Percentiles rank a stretch among this genome's conserved stretches.
phyloP scores from a whole-genome alignment of 495 filamentous ascomycete species.

The Trichoderma asperelloides region DNA sequence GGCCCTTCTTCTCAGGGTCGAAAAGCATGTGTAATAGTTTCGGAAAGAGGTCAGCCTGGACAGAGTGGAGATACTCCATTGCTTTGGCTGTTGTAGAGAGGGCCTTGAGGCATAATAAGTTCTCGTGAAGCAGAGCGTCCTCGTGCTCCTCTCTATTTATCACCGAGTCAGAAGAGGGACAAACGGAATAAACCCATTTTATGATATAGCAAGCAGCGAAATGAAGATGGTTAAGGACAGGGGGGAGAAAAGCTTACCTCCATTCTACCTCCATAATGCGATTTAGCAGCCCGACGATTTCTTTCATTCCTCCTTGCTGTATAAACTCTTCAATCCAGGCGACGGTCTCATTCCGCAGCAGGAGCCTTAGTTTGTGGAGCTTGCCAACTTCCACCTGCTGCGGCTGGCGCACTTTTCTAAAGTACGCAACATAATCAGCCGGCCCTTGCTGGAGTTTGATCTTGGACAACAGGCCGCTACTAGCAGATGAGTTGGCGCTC shows the following conservation, averaged over 20 bases:
- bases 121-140: constrained; percentile 85
- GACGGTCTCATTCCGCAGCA: constrained; percentile 89
- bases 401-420: constrained; percentile 67
- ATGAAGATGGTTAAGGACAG: neutral
- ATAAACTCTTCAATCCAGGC: constrained; percentile 92
- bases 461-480: constrained; percentile 38
- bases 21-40: constrained; percentile 83
- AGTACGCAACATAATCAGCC: constrained; percentile 72
- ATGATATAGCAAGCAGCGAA: neutral
- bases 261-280: constrained; percentile 92
- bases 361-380: constrained; percentile 82
- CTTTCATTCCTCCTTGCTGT: constrained; percentile 79
- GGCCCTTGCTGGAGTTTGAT: constrained; percentile 50
- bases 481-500: constrained; percentile 16
- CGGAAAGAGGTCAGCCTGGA: constrained; percentile 77
- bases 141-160: constrained; percentile 81
- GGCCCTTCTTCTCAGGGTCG: constrained; percentile 93
- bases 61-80: constrained; percentile 66
- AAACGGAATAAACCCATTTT: neutral
- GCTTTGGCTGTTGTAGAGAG: constrained; percentile 85
- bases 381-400: constrained; percentile 84
- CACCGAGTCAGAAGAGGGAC: constrained; percentile 7
- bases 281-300: constrained; percentile 76
- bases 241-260: constrained; percentile 54
- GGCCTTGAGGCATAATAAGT: constrained; percentile 86